phyloP scores from a whole-genome alignment of 345 rosid species.

The Psidium friedrichsthalianum region DNA sequence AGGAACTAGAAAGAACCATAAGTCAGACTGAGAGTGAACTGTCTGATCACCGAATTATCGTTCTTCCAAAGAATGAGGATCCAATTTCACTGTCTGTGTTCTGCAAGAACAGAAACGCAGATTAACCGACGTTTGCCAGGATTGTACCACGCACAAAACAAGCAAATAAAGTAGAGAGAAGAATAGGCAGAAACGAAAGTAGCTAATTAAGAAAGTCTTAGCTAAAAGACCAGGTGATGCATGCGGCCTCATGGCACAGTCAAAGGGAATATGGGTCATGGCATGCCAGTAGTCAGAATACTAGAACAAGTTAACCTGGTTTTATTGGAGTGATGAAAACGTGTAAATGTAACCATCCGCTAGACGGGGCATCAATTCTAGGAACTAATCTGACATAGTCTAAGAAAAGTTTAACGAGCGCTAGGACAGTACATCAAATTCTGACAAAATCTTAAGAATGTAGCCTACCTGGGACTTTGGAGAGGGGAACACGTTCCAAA shows the following conservation, averaged over 20 bases:
- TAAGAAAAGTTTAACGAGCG: background rate
- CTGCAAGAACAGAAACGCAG: background rate
- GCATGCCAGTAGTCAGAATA: background rate
- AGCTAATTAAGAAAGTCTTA: background rate
- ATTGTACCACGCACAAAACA: background rate
- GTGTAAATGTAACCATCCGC: background rate
- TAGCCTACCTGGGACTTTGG: constrained; percentile 76
- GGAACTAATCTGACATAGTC: background rate
- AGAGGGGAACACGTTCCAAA: constrained; percentile 97
- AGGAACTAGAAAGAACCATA: background rate
- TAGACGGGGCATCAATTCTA: background rate
- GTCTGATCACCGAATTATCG: background rate
- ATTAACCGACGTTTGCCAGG: background rate
- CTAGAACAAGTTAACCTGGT: background rate
- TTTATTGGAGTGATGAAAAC: background rate
- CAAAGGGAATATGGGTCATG: background rate
- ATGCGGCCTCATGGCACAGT: background rate
- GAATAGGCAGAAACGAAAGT: background rate
- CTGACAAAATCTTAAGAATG: background rate
- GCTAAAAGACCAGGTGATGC: background rate
- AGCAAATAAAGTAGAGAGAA: background rate
- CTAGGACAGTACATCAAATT: background rate
- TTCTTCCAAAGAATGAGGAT: background rate
- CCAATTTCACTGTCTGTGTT: constrained; percentile 2
- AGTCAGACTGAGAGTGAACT: background rate